Evolutionary conservation across 2,329 filamentous ascomycete species (phyloP), one percentile per base, ranked within the genome.

Genomic region (Exophiala bonariae): DNA sequence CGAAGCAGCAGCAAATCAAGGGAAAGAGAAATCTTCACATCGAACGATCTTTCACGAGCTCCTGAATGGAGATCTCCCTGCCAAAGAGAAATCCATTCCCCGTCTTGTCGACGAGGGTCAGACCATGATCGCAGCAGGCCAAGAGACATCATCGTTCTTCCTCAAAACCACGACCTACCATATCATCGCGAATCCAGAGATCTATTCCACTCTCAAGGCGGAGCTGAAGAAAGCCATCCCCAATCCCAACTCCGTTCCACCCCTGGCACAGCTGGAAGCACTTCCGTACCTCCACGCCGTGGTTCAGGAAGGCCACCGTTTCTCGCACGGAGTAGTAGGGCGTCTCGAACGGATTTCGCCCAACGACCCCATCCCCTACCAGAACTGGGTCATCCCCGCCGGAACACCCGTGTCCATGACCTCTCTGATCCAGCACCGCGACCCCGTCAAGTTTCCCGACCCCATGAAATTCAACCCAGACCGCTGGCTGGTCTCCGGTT

Each of bases 391-490:
- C 1, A 69, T 69, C 34, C 64, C 66, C 2, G 55, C 63, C 0
- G 54, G 56, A 6, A 56, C 53, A n/a, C 53, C 53, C 2, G 58
- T 64, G 8, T 47, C 54, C 31, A 58, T 61, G 56, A 57, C 57
- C 1, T 50, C 44, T 23, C 41, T 55, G 4, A 52, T 61, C 37
- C 41, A 58, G 18, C 59, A 63, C 40, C 47, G 50, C 28, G 52
- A 69, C 31, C 38, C 57, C 3, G 34, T 44, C 3, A 62, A 70
- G 20, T 73, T 72, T 57, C 67, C 66, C 0, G 44, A 66, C 11
- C 61, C 64, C 2, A 44, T 55, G 11, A 31, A 32, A 31, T 57
- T 41, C 40, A 41, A 49, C 13, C 55, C 55, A 5, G 47, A 55
- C 13, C 46, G 55, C 7, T 57, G 55, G 55, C 44, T 57, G 13